phyloP scores from a whole-genome alignment of 257 asterid species.

The Primulina eburnea region DNA sequence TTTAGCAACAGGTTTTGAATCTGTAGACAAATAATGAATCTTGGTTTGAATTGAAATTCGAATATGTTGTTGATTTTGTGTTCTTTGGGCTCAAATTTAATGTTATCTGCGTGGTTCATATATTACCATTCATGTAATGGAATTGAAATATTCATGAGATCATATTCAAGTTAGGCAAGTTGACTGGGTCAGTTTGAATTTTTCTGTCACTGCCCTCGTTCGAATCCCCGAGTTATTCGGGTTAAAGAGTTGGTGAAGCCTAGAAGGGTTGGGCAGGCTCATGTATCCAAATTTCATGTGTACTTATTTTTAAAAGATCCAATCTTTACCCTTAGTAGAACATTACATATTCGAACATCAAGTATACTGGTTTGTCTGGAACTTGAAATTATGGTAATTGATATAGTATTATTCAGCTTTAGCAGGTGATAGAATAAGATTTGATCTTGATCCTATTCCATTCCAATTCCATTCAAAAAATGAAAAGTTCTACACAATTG shows the following conservation, averaged over 20 bases:
- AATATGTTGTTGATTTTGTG: neutral
- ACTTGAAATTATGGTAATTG: neutral
- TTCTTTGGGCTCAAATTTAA: neutral
- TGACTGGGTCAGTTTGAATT: too few species aligned
- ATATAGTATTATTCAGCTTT: neutral
- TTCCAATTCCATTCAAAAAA: too few species aligned
- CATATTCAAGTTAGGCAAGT: too few species aligned
- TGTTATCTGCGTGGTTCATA: neutral
- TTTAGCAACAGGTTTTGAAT: slow-evolving; percentile 50
- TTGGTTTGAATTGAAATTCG: neutral
- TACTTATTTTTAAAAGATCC: too few species aligned
- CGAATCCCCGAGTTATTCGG: neutral
- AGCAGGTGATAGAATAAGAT: neutral
- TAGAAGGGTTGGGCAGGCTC: too few species aligned
- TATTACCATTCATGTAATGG: neutral
- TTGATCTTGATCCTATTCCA: too few species aligned
- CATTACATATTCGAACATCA: neutral
- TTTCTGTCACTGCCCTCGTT: too few species aligned
- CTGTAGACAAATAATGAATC: neutral
- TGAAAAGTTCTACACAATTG: too few species aligned
- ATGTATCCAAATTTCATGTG: neutral
- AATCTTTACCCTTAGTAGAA: too few species aligned
- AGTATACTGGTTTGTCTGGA: neutral
- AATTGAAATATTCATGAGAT: neutral
- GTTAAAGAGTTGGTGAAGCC: too few species aligned